Evolutionary conservation across 208 protist genomes (phyloP).

Genomic region (Leishmania turanica): DNA sequence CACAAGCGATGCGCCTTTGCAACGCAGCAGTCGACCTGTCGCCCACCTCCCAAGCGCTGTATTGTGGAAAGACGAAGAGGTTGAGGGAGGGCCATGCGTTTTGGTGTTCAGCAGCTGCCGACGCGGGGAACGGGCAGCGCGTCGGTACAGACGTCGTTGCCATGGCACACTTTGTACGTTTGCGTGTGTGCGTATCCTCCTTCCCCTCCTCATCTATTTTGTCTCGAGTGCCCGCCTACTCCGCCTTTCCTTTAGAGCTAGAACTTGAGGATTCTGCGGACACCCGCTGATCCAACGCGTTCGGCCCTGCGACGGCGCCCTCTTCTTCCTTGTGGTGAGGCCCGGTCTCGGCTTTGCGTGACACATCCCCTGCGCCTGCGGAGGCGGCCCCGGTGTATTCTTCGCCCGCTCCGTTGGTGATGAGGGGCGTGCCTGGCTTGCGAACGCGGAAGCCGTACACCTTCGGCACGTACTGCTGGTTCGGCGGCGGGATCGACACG

Average conservation of each 20-base stretch:
- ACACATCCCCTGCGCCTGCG: neutral
- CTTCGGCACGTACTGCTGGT: constrained; percentile 94
- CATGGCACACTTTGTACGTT: neutral
- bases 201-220: neutral
- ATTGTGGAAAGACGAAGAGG: neutral
- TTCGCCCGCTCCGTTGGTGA: constrained; percentile 1
- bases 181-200: neutral
- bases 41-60: neutral
- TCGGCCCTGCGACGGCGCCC: neutral
- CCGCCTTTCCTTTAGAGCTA: constrained; percentile 7
- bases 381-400: neutral
- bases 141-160: neutral
- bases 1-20: neutral
- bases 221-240: neutral
- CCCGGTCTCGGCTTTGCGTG: neutral
- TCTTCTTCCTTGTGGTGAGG: neutral
- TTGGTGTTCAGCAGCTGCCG: neutral
- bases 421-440: constrained; percentile 37
- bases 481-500: constrained; percentile 44
- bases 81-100: neutral
- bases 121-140: neutral
- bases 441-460: constrained; percentile 98
- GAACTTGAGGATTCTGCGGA: neutral
- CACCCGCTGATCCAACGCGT: neutral
- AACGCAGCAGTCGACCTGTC: neutral